Evolutionary conservation across 2,329 filamentous ascomycete species (phyloP).

Genomic region (Monosporascus sp.): DNA sequence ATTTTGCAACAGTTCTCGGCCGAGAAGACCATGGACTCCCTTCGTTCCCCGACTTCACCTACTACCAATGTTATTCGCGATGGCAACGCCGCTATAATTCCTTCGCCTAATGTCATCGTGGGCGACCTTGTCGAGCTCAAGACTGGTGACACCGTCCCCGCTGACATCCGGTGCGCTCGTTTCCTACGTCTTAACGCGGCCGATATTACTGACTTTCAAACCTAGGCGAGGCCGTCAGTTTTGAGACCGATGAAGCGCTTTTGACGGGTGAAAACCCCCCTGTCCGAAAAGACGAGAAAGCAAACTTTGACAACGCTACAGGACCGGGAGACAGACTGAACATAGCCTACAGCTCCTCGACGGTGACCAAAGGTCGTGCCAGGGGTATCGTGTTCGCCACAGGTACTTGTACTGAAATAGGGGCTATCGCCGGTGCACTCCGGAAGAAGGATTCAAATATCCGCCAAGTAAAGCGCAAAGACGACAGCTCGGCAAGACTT

Average conservation of each 20-base stretch:
- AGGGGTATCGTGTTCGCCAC: conserved; percentile 56
- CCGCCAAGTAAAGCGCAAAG: conserved; percentile 46
- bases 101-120: conserved; percentile 48
- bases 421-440: conserved; percentile 58
- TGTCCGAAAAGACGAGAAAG: conserved; percentile 45
- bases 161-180: conserved; percentile 30
- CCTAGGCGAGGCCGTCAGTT: conserved; percentile 44
- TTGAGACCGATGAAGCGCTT: conserved; percentile 57
- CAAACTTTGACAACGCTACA: conserved; percentile 45
- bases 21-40: conserved; percentile 51
- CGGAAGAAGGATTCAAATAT: conserved; percentile 48
- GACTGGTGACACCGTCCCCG: conserved; percentile 39
- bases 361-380: conserved; percentile 57
- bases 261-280: conserved; percentile 60
- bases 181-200: not conserved
- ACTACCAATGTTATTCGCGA: conserved; percentile 45
- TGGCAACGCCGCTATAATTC: conserved; percentile 44
- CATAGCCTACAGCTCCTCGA: conserved; percentile 57
- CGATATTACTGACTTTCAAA: not conserved
- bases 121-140: conserved; percentile 55
- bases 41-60: conserved; percentile 44
- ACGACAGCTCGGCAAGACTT: conserved; percentile 47
- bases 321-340: conserved; percentile 60
- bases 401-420: conserved; percentile 57
- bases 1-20: conserved; percentile 51